phyloP scores from a whole-genome alignment of 1,284 basidiomycete species.

The Pseudozyma tsukubaensis region DNA sequence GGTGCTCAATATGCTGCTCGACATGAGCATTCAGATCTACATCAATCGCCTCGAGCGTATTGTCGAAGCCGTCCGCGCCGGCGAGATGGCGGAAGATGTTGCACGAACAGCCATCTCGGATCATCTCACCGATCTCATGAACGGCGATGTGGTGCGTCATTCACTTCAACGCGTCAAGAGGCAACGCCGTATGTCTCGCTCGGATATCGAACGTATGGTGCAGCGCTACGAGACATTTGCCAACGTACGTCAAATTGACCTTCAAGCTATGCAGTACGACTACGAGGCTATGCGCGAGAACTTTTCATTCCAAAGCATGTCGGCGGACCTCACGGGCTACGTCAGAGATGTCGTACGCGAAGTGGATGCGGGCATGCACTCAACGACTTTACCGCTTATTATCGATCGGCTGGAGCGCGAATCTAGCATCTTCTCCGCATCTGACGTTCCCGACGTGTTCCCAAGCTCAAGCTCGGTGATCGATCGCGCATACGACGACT shows the following conservation, averaged over 20 bases:
- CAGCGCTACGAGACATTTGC: slow-evolving; percentile 49
- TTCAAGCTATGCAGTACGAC: slow-evolving; percentile 32
- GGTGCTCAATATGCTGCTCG: slow-evolving; percentile 50
- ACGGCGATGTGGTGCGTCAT: slow-evolving; percentile 38
- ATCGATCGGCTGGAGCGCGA: slow-evolving; percentile 43
- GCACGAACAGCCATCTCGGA: slow-evolving; percentile 19
- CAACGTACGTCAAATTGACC: slow-evolving; percentile 35
- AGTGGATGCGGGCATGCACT: slow-evolving; percentile 47
- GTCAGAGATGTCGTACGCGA: slow-evolving; percentile 49
- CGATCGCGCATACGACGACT: slow-evolving; percentile 14
- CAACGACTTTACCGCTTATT: slow-evolving; percentile 41
- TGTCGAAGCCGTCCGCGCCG: slow-evolving; percentile 16
- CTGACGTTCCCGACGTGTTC: slow-evolving; percentile 22
- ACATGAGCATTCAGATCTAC: slow-evolving; percentile 61
- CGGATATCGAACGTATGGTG: slow-evolving; percentile 36
- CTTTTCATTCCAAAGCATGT: slow-evolving; percentile 39
- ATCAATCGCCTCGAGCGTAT: slow-evolving; percentile 43
- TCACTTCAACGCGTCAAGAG: slow-evolving; percentile 34
- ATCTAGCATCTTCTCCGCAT: slow-evolving; percentile 29
- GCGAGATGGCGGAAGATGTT: slow-evolving; percentile 31
- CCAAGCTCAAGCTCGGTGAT: slow-evolving; percentile 23
- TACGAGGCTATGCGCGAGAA: slow-evolving; percentile 23
- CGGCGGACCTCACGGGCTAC: slow-evolving; percentile 47
- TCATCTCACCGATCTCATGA: slow-evolving; percentile 41
- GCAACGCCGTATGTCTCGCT: slow-evolving; percentile 36